These are phyloP conservation scores for Xylariaceae sp. DNA, from an alignment of 2,329 filamentous ascomycete species.

Conservation along the genomic window DNA sequence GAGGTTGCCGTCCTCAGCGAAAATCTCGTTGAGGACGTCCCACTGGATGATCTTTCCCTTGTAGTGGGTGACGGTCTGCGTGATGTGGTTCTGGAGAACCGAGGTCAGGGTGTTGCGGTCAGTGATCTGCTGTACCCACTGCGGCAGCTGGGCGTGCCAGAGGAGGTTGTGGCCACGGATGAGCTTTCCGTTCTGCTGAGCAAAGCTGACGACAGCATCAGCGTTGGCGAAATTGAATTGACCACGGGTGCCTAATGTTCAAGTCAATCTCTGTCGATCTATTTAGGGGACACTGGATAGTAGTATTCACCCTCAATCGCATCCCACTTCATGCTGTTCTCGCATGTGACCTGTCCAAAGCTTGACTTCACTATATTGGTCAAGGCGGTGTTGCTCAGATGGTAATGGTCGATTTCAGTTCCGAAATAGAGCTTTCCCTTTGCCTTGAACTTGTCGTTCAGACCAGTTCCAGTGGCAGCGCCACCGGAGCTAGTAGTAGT, in stretches of 20 bases:
- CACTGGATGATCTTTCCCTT: slow-evolving; percentile 62
- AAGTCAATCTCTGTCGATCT: slow-evolving; percentile 61
- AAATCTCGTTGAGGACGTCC: slow-evolving; percentile 69
- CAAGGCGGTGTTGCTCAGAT: slow-evolving; percentile 57
- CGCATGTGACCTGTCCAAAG: slow-evolving; percentile 69
- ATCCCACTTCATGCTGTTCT: slow-evolving; percentile 60
- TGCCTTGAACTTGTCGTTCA: slow-evolving; percentile 58
- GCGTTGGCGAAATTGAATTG: slow-evolving; percentile 62
- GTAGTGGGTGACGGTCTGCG: slow-evolving; percentile 61
- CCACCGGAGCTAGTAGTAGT: slow-evolving; percentile 43
- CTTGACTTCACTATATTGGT: slow-evolving; percentile 59
- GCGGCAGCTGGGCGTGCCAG: slow-evolving; percentile 66
- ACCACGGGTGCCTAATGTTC: slow-evolving; percentile 42
- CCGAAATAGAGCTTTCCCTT: slow-evolving; percentile 72
- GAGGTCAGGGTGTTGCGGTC: slow-evolving; percentile 51
- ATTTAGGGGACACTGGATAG: slow-evolving; percentile 49
- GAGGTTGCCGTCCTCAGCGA: slow-evolving; percentile 64
- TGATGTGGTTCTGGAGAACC: slow-evolving; percentile 66
- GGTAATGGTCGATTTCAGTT: slow-evolving; percentile 59
- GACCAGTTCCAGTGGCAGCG: slow-evolving; percentile 39
- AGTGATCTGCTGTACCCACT: slow-evolving; percentile 59
- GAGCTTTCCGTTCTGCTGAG: slow-evolving; percentile 59
- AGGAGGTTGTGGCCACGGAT: slow-evolving; percentile 71
- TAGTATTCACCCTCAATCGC: neutral
- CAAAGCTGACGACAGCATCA: slow-evolving; percentile 66